Evolutionary conservation across 2,329 filamentous ascomycete species (phyloP).

Genomic region (Xylariaceae sp.): DNA sequence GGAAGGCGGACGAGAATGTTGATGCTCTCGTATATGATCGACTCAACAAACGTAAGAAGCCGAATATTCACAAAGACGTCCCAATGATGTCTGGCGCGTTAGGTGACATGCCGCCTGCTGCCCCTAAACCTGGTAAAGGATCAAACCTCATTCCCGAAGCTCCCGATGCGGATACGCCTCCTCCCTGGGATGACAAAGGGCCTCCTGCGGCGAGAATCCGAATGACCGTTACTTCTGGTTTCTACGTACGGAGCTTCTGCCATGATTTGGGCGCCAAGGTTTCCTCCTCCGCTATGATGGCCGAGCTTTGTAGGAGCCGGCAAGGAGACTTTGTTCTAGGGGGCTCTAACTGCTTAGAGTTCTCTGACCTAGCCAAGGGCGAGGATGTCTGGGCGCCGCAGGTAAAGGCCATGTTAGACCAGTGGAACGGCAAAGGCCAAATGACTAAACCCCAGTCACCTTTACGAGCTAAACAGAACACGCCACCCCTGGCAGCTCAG

Average conservation of each 20-base stretch:
- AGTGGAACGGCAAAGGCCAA: constrained; percentile 46
- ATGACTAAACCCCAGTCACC: constrained; percentile 14
- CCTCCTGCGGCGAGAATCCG: constrained; percentile 82
- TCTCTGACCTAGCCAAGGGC: constrained; percentile 75
- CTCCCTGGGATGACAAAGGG: constrained; percentile 65
- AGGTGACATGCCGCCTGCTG: constrained; percentile 55
- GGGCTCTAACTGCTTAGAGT: constrained; percentile 76
- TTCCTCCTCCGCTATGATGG: constrained; percentile 84
- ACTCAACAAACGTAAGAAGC: constrained; percentile 48
- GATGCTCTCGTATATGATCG: constrained; percentile 63
- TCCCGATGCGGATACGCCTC: constrained; percentile 55
- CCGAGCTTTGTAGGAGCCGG: constrained; percentile 77
- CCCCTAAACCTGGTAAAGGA: constrained; percentile 51
- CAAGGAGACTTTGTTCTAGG: constrained; percentile 82
- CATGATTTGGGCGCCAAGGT: constrained; percentile 89
- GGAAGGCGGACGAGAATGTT: constrained; percentile 63
- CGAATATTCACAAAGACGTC: constrained; percentile 42
- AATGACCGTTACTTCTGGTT: constrained; percentile 93
- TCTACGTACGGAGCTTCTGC: constrained; percentile 93
- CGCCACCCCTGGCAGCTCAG: background rate
- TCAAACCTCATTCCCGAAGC: constrained; percentile 61
- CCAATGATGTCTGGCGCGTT: constrained; percentile 66
- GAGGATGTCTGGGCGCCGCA: constrained; percentile 85
- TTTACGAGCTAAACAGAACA: constrained; percentile 27
- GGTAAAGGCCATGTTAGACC: constrained; percentile 60